These are phyloP conservation scores for Fraxinus anomala DNA, from an alignment of 257 asterid genomes.

Conservation along the genomic window DNA sequence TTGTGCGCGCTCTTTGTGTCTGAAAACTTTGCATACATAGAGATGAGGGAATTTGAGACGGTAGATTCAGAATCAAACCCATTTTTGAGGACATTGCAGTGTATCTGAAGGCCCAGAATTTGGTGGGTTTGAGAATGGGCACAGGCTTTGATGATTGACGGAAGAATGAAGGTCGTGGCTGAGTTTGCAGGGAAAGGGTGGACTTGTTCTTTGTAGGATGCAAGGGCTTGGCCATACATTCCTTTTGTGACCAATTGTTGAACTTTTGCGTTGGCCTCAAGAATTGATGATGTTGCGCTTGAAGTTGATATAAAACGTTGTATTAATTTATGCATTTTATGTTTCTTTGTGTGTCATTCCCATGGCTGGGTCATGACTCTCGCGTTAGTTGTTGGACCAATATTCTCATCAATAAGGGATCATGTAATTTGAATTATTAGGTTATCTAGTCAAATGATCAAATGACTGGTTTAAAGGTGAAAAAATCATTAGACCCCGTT, in stretches of 20 bases:
- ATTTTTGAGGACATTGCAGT: slow-evolving; percentile 49
- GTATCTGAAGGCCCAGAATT: slow-evolving; percentile 53
- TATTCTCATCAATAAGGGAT: too few relatives aligned
- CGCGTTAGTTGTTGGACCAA: too few relatives aligned
- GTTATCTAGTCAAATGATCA: too few relatives aligned
- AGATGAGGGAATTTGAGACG: slow-evolving; percentile 59
- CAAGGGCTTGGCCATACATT: slow-evolving; percentile 43
- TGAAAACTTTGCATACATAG: slow-evolving; percentile 50
- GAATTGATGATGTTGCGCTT: slow-evolving; percentile 22
- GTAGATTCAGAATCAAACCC: slow-evolving; percentile 56
- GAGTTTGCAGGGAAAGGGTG: slow-evolving; percentile 49
- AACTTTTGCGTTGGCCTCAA: slow-evolving; percentile 35
- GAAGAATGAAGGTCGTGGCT: slow-evolving; percentile 50
- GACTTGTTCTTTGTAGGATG: slow-evolving; percentile 43
- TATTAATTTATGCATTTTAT: slow-evolving; percentile 30
- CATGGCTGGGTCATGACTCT: neutral
- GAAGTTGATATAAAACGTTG: slow-evolving; percentile 43
- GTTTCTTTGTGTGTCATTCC: neutral
- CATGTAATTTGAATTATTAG: too few relatives aligned
- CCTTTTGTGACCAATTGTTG: slow-evolving; percentile 41
- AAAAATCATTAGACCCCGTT: too few relatives aligned
- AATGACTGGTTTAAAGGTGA: too few relatives aligned
- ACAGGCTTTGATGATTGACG: slow-evolving; percentile 70
- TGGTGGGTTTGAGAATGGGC: slow-evolving; percentile 47
- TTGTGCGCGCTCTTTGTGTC: slow-evolving; percentile 36